phyloP scores from a whole-genome alignment of 257 asterid genomes.

The Salvia miltiorrhiza region DNA sequence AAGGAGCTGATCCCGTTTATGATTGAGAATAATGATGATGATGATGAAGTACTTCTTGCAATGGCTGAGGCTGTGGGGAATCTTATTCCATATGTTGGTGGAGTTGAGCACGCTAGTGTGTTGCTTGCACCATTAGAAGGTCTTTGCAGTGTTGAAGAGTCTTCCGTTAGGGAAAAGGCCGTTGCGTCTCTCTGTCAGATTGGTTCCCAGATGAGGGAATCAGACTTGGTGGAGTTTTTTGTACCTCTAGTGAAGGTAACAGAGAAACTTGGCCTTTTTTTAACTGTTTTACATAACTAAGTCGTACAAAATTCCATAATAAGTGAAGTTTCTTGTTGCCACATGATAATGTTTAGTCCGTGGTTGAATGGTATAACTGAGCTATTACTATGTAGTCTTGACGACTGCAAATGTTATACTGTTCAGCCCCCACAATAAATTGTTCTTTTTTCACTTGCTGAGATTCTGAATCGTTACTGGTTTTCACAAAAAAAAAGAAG shows the following conservation, averaged over 20 bases:
- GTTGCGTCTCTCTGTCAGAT: constrained; percentile 62
- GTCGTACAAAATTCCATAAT: background rate
- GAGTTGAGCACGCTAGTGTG: constrained; percentile 46
- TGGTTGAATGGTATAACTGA: background rate
- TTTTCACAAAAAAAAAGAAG: background rate
- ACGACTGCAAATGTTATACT: background rate
- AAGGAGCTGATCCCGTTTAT: constrained; percentile 70
- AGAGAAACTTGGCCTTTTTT: background rate
- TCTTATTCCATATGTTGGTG: constrained; percentile 65
- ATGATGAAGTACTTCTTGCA: constrained; percentile 52
- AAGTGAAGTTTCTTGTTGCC: background rate
- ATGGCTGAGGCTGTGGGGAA: constrained; percentile 53
- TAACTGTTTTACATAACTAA: background rate
- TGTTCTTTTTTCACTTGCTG: background rate
- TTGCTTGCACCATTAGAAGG: constrained; percentile 54
- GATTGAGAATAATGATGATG: constrained; percentile 57
- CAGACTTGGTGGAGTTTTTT: constrained; percentile 47
- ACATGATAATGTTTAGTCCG: background rate
- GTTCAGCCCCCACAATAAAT: background rate
- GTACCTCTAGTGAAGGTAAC: constrained; percentile 54
- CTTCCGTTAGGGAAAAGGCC: constrained; percentile 69
- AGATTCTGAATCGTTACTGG: background rate
- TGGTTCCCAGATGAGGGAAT: constrained; percentile 72
- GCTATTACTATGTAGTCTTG: background rate
- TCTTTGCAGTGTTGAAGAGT: constrained; percentile 54